These are phyloP conservation scores for Escallonia rubra DNA, from an alignment of 129 eudicot species.

Conservation along the genomic window DNA sequence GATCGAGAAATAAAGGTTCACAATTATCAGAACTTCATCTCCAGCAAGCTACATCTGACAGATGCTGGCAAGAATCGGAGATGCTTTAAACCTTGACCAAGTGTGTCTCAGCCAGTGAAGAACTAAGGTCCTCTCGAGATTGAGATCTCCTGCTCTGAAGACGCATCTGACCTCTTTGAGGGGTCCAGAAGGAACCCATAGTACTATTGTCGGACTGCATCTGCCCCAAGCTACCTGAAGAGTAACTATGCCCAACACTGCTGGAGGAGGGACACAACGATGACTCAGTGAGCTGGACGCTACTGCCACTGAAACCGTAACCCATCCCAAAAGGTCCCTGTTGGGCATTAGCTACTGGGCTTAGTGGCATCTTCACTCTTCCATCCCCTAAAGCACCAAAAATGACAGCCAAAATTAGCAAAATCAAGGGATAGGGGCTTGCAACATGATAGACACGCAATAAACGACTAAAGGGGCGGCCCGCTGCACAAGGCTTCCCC, in stretches of 20 bases:
- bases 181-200: conserved; percentile 60
- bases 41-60: neutral
- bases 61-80: neutral
- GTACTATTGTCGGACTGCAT: conserved; percentile 59
- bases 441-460: neutral
- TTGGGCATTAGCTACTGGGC: conserved; percentile 1
- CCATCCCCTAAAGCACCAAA: neutral
- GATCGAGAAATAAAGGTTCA: too few species aligned
- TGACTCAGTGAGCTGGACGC: conserved; percentile 48
- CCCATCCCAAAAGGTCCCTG: neutral
- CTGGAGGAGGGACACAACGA: conserved; percentile 52
- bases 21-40: neutral
- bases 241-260: conserved; percentile 65
- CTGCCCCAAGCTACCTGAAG: conserved; percentile 86
- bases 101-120: conserved; percentile 67
- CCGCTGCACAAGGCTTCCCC: too few species aligned
- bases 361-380: conserved; percentile 3
- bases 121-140: conserved; percentile 84
- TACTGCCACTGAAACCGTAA: conserved; percentile 8
- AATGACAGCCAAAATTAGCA: neutral
- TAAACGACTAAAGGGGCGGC: too few species aligned
- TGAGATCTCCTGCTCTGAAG: conserved; percentile 94
- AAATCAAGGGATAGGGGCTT: neutral
- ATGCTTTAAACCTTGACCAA: conserved; percentile 47
- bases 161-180: conserved; percentile 69